Conservation (phyloP, 176 grass and related monocot species). For the Areca catechu region DNA sequence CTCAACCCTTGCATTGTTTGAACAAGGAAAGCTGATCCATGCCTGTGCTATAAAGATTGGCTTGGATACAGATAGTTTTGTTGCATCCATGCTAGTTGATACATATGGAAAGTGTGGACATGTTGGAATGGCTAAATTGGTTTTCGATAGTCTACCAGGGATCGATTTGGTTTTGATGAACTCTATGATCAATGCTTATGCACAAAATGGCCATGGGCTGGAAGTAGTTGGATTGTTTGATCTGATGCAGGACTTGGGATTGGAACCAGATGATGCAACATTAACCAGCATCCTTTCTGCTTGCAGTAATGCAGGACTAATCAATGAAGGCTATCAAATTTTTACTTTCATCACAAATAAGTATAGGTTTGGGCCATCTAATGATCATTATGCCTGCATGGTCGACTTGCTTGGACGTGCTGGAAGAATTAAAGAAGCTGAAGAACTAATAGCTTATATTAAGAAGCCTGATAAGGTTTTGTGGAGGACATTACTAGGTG, state of each 20-base stretch:
- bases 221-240: constrained; percentile 12
- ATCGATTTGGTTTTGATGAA: constrained; percentile 16
- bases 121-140: constrained; percentile 6
- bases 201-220: constrained; percentile 14
- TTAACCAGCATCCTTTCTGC: constrained; percentile 8
- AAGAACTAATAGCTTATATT: not conserved
- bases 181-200: constrained; percentile 28
- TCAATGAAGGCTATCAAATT: constrained; percentile 15
- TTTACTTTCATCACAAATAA: constrained; percentile 3
- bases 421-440: constrained; percentile 16
- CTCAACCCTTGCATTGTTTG: constrained; percentile 17
- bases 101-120: constrained; percentile 23
- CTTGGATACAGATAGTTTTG: constrained; percentile 3
- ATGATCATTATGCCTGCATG: constrained; percentile 23
- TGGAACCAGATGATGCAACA: constrained; percentile 20
- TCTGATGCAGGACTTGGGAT: constrained; percentile 5
- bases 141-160: constrained; percentile 17
- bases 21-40: constrained; percentile 16
- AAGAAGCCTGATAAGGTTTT: constrained; percentile 14
- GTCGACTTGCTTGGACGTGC: constrained; percentile 15
- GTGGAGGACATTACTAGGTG: constrained; percentile 18
- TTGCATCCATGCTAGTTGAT: constrained; percentile 12
- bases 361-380: constrained; percentile 3
- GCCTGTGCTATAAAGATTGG: constrained; percentile 16
- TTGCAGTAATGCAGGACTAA: constrained; percentile 18